Conservation (phyloP, 495 filamentous ascomycete genomes). For the Aspergillus saccharolyticus region DNA sequence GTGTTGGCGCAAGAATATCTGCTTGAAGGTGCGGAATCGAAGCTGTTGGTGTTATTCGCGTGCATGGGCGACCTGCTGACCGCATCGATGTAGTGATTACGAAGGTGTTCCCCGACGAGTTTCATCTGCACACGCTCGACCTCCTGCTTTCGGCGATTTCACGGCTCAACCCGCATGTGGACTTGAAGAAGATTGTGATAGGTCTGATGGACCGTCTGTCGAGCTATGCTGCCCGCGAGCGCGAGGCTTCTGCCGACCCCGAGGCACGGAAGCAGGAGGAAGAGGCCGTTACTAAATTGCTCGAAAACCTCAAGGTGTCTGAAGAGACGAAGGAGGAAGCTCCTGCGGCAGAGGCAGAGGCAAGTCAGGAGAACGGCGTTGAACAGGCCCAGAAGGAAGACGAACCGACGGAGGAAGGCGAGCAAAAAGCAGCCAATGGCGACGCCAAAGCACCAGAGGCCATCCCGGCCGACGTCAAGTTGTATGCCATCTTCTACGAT, state of each 20-base stretch:
- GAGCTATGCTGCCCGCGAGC: conserved; percentile 82
- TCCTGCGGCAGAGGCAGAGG: conserved; percentile 29
- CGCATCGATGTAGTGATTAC: conserved; percentile 73
- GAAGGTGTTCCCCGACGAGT: conserved; percentile 98
- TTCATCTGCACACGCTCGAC: conserved; percentile 92
- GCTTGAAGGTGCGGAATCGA: conserved; percentile 66
- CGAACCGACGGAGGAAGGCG: conserved; percentile 6
- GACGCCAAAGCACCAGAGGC: conserved; percentile 44
- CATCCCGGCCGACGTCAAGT: conserved; percentile 76
- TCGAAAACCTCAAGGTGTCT: conserved; percentile 72
- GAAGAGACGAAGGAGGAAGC: conserved; percentile 48
- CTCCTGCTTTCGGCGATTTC: conserved; percentile 88
- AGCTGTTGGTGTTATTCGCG: not conserved
- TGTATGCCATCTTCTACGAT: conserved; percentile 97
- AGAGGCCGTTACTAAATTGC: conserved; percentile 67
- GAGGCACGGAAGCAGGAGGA: conserved; percentile 76
- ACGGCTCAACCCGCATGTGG: conserved; percentile 88
- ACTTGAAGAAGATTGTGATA: conserved; percentile 96
- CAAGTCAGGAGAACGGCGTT: conserved; percentile 44
- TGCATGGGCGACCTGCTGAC: conserved; percentile 21
- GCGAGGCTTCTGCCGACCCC: conserved; percentile 67
- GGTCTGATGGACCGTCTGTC: conserved; percentile 95
- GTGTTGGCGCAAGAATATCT: conserved; percentile 97
- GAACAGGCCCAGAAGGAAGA: conserved; percentile 32
- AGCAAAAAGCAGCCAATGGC: conserved; percentile 8